These are phyloP conservation scores for Gelatoporia subvermispora DNA, from an alignment of 768 basidiomycete species.

Conservation along the genomic window DNA sequence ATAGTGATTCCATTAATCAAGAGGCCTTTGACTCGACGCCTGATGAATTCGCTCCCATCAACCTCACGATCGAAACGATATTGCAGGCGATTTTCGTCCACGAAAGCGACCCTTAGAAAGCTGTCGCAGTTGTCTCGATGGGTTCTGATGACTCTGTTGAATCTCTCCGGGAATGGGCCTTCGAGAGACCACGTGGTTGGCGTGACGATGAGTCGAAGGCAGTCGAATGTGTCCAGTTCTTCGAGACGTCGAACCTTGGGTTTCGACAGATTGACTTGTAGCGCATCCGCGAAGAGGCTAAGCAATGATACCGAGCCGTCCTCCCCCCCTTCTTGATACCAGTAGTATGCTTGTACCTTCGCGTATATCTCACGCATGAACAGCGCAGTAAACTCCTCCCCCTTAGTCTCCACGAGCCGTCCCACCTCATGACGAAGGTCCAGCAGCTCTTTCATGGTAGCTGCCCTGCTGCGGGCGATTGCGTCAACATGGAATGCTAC, in stretches of 20 bases:
- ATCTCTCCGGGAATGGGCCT: constrained; percentile 54
- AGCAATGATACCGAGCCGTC: constrained; percentile 1
- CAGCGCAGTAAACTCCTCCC: constrained; percentile 30
- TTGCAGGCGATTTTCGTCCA: constrained; percentile 51
- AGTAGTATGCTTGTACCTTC: constrained; percentile 16
- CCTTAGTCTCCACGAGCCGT: constrained; percentile 24
- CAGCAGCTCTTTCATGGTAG: constrained; percentile 52
- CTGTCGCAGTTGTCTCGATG: constrained; percentile 43
- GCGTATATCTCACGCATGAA: constrained; percentile 39
- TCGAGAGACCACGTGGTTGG: constrained; percentile 49
- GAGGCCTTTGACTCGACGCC: constrained; percentile 41
- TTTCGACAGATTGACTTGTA: constrained; percentile 9
- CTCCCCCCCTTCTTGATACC: constrained; percentile 14
- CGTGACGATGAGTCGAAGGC: constrained; percentile 44
- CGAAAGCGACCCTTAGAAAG: constrained; percentile 61
- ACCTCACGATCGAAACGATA: constrained; percentile 54
- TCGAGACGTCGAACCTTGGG: not conserved
- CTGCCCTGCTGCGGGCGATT: constrained; percentile 28
- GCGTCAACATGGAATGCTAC: constrained; percentile 61
- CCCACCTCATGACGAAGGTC: constrained; percentile 33
- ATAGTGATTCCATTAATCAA: constrained; percentile 44
- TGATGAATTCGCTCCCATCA: constrained; percentile 47
- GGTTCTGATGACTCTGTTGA: constrained; percentile 56
- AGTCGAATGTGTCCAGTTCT: constrained; percentile 34
- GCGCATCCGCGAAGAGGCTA: constrained; percentile 22